A percentile compares a stretch with the other conserved stretches of the same genome.
phyloP scores from a whole-genome alignment of 495 filamentous ascomycete species.

The Penicillium pancosmium region DNA sequence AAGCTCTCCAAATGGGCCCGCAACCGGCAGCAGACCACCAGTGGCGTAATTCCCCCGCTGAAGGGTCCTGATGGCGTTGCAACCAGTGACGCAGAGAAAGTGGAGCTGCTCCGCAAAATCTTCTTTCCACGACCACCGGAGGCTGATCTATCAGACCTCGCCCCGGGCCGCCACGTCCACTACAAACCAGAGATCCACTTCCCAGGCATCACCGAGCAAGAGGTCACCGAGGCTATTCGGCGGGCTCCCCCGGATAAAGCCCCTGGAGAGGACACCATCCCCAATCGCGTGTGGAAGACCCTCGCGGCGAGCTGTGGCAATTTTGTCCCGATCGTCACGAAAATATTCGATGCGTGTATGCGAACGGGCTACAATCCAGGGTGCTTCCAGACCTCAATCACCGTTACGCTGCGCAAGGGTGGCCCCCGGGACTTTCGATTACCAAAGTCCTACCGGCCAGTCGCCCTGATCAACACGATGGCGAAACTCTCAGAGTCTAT shows the following conservation, averaged over 20 bases:
- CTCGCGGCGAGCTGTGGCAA: background rate
- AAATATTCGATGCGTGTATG: constrained; percentile 10
- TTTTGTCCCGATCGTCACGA: background rate
- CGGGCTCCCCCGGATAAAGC: background rate
- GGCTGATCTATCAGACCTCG: constrained; percentile 9
- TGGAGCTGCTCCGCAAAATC: background rate
- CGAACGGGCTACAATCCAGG: constrained; percentile 11
- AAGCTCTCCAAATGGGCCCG: background rate
- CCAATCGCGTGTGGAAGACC: constrained; percentile 12
- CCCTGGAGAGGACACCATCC: constrained; percentile 11
- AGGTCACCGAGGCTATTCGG: constrained; percentile 7
- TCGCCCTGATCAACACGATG: constrained; percentile 32
- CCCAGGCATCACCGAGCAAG: background rate
- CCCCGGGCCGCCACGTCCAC: background rate
- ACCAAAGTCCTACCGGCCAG: constrained; percentile 26
- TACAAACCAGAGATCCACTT: constrained; percentile 3
- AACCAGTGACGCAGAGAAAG: background rate
- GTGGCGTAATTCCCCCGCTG: background rate
- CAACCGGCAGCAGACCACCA: background rate
- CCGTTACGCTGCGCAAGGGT: constrained; percentile 24
- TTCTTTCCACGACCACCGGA: constrained; percentile 14
- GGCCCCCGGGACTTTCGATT: constrained; percentile 20
- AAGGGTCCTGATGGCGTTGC: background rate
- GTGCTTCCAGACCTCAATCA: constrained; percentile 22
- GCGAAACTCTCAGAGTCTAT: constrained; percentile 24